phyloP scores from a whole-genome alignment of 208 protist genomes.

The Wallacemonas rigidus region DNA sequence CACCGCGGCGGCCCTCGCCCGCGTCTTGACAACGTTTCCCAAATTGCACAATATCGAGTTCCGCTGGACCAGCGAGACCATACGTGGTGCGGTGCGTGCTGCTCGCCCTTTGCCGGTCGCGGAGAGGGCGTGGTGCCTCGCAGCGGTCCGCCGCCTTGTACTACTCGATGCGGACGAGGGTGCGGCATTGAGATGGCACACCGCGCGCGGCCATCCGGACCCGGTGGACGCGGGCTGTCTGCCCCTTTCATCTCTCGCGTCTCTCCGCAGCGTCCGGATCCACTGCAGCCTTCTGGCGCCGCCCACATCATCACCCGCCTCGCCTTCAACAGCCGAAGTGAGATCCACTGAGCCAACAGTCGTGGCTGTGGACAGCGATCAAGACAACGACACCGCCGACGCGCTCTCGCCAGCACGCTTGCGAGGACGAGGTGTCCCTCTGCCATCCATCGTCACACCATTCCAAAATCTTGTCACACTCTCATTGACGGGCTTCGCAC shows the following conservation, averaged over 20 bases:
- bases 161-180: neutral
- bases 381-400: neutral
- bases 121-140: neutral
- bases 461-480: neutral
- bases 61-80: neutral
- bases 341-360: no score
- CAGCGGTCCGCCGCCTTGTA: neutral
- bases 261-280: neutral
- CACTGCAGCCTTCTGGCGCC: neutral
- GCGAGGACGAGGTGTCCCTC: neutral
- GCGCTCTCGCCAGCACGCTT: neutral
- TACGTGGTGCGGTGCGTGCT: neutral
- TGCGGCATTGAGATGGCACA: no score
- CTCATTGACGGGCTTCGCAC: neutral
- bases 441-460: neutral
- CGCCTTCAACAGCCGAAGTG: neutral
- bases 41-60: neutral
- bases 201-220: no score
- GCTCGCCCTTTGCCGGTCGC: neutral
- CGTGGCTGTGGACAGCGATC: neutral
- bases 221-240: neutral
- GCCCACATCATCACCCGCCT: no score
- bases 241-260: neutral
- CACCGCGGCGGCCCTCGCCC: neutral
- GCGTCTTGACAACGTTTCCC: neutral